Percentiles rank a stretch among this genome's conserved stretches.
phyloP scores from a whole-genome alignment of 495 filamentous ascomycete genomes.

The Lophiostoma macrostomum region DNA sequence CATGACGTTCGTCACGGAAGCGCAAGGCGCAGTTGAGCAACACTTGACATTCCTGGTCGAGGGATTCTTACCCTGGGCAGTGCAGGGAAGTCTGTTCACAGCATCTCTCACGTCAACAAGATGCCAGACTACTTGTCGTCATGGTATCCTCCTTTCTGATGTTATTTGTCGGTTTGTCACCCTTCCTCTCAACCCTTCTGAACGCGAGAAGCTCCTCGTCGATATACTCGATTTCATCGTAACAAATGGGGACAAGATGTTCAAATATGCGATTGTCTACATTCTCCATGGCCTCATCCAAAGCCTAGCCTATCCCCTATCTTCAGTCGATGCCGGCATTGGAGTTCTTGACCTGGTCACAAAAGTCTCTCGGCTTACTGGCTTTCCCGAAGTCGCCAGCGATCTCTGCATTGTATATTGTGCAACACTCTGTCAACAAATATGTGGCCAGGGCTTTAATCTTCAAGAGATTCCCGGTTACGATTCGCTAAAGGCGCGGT shows the following conservation, averaged over 20 bases:
- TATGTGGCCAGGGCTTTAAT: neutral
- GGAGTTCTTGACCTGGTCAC: constrained; percentile 28
- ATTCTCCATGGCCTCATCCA: constrained; percentile 36
- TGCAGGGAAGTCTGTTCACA: constrained; percentile 40
- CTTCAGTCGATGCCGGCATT: neutral
- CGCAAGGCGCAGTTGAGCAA: constrained; percentile 4
- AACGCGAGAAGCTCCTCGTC: constrained; percentile 6
- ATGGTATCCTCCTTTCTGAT: constrained; percentile 33
- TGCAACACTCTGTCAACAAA: constrained; percentile 10
- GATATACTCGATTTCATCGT: constrained; percentile 28
- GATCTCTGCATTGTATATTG: constrained; percentile 33
- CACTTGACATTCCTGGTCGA: constrained; percentile 29
- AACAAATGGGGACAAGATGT: constrained; percentile 25
- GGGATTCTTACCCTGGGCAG: constrained; percentile 41
- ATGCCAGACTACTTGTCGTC: constrained; percentile 23
- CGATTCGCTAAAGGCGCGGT: neutral
- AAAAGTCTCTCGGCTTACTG: constrained; percentile 26
- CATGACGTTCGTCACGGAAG: constrained; percentile 27
- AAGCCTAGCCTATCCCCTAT: constrained; percentile 1
- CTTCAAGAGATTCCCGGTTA: constrained; percentile 13
- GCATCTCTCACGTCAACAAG: constrained; percentile 29
- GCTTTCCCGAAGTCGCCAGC: constrained; percentile 36
- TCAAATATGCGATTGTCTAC: constrained; percentile 36
- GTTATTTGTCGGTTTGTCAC: constrained; percentile 23
- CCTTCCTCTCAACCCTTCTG: neutral